Evolutionary conservation across 192 early-diverging fungal species (phyloP).

Genomic region (Chytriomyces sp.): DNA sequence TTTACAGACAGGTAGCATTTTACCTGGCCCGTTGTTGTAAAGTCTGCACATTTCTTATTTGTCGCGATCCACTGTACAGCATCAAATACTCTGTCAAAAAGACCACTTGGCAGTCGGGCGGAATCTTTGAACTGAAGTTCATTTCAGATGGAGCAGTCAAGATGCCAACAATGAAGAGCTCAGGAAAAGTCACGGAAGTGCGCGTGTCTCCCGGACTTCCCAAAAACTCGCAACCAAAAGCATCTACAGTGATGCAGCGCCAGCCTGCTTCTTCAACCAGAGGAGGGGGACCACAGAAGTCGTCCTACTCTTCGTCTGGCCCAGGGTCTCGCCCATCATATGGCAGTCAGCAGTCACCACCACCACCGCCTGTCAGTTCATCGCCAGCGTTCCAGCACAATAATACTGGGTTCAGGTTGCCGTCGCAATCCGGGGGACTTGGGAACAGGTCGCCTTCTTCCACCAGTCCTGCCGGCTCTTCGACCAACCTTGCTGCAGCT

Average conservation of each 20-base stretch:
- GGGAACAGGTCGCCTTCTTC: conserved; percentile 25
- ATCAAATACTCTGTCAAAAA: conserved; percentile 66
- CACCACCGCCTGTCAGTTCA: conserved; percentile 4
- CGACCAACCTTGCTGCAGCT: conserved; percentile 21
- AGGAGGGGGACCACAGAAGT: background rate
- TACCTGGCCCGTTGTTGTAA: background rate
- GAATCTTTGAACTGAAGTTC: conserved; percentile 51
- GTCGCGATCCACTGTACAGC: conserved; percentile 6
- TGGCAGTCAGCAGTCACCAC: background rate
- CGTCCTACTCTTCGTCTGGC: conserved; percentile 6
- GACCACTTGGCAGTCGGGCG: conserved; percentile 61
- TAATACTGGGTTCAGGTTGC: background rate
- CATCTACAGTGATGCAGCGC: conserved; percentile 35
- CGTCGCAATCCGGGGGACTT: conserved; percentile 7
- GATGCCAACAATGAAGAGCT: conserved; percentile 43
- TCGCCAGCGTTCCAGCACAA: conserved; percentile 12
- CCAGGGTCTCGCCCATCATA: conserved; percentile 23
- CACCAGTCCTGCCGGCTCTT: conserved; percentile 5
- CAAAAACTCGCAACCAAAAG: conserved; percentile 52
- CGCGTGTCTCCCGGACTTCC: conserved; percentile 51
- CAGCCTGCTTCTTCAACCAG: conserved; percentile 9
- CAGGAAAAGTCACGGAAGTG: conserved; percentile 54
- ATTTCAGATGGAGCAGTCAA: conserved; percentile 44
- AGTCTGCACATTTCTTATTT: conserved; percentile 22
- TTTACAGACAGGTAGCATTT: conserved; percentile 50